These are phyloP conservation scores for Auricularia sp. DNA, from an alignment of 768 basidiomycete species.

Conservation along the genomic window DNA sequence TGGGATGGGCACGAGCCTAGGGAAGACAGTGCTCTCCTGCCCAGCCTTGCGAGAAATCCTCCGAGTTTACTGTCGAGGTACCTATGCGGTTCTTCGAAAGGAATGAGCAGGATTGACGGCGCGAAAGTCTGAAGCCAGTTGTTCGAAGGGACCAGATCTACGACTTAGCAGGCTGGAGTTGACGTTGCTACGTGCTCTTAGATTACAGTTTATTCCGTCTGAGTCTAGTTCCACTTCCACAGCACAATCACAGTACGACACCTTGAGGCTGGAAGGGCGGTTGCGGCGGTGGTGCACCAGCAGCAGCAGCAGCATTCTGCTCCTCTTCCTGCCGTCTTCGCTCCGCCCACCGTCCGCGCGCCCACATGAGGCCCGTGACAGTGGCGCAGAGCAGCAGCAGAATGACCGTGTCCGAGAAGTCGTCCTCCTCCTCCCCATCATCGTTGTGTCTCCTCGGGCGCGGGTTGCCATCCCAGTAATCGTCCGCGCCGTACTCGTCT, in stretches of 20 bases:
- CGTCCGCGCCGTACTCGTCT: constrained; percentile 69
- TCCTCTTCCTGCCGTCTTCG: constrained; percentile 55
- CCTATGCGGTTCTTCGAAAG: too few species aligned
- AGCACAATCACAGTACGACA: neutral
- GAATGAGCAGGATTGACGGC: too few species aligned
- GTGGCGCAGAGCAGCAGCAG: constrained; percentile 62
- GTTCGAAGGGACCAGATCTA: too few species aligned
- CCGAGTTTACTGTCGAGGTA: too few species aligned
- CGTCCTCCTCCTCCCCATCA: constrained; percentile 56
- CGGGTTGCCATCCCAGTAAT: constrained; percentile 64
- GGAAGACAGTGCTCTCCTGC: too few species aligned
- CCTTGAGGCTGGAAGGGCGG: neutral
- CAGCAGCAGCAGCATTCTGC: neutral
- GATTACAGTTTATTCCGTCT: too few species aligned
- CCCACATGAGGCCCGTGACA: constrained; percentile 66
- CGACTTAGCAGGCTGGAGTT: too few species aligned
- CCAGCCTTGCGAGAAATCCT: too few species aligned
- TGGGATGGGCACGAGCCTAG: too few species aligned
- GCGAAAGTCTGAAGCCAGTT: too few species aligned
- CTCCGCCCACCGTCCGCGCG: constrained; percentile 70
- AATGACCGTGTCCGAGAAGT: constrained; percentile 72
- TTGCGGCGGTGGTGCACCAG: neutral
- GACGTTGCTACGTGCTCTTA: too few species aligned
- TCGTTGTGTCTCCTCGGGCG: constrained; percentile 26
- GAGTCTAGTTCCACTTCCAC: too few species aligned